Conservation (phyloP, 345 rosid species). For the Gossypium sturtianum region DNA sequence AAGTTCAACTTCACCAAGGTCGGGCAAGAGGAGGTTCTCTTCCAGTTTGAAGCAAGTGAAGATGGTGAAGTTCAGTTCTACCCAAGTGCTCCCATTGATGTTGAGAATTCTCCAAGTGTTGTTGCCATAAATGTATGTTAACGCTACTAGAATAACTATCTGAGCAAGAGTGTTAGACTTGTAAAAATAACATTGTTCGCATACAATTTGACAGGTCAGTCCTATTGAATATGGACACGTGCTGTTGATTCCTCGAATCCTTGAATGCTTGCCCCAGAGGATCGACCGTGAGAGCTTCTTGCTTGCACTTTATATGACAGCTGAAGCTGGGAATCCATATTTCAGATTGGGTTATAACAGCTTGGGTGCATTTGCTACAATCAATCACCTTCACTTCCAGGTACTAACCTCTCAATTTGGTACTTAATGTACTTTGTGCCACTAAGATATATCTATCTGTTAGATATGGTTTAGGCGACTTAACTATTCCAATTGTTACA, state of each 20-base stretch:
- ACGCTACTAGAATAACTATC: not conserved
- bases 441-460: not conserved
- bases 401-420: slow-evolving; percentile 22
- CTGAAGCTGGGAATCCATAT: slow-evolving; percentile 71
- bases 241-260: slow-evolving; percentile 72
- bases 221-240: slow-evolving; percentile 98
- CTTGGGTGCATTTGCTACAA: slow-evolving; percentile 96
- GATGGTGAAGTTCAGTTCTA: slow-evolving; percentile 56
- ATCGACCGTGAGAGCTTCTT: slow-evolving; percentile 77
- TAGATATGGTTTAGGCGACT: not conserved
- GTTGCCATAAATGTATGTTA: slow-evolving; percentile 80
- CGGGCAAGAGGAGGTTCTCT: slow-evolving; percentile 91
- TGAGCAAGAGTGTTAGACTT: not conserved
- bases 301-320: slow-evolving; percentile 82
- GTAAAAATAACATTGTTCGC: not conserved
- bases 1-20: slow-evolving; percentile 95
- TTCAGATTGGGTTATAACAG: slow-evolving; percentile 96
- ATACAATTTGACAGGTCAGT: slow-evolving; percentile 57
- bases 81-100: slow-evolving; percentile 57
- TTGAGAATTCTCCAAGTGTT: slow-evolving; percentile 69
- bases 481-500: slow-evolving; percentile 21
- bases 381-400: slow-evolving; percentile 99
- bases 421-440: not conserved
- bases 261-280: slow-evolving; percentile 93
- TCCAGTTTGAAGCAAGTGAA: slow-evolving; percentile 84